Percentiles rank a stretch among this genome's conserved stretches.
These are phyloP conservation scores for Sarcodon sp. DNA, from an alignment of 768 basidiomycete species.

Conservation along the genomic window DNA sequence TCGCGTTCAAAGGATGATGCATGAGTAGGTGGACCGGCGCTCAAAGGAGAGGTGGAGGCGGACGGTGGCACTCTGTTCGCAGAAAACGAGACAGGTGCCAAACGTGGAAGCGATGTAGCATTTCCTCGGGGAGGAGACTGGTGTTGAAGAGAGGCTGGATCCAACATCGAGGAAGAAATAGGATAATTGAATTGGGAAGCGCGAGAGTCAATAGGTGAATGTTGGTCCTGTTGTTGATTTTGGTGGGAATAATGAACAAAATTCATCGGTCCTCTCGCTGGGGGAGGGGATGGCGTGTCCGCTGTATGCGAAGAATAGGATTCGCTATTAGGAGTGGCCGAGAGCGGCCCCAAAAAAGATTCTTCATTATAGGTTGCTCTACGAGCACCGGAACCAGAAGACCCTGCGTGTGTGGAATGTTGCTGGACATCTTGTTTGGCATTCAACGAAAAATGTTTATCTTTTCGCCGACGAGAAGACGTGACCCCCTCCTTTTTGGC, in stretches of 20 bases:
- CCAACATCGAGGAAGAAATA: not conserved
- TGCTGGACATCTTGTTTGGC: not conserved
- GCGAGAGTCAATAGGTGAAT: not conserved
- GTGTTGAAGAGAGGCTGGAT: not conserved
- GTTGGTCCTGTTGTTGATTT: not conserved
- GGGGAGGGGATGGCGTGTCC: not conserved
- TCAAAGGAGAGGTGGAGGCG: not conserved
- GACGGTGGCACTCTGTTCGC: not conserved
- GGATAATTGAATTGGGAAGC: not conserved
- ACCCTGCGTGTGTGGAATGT: not conserved
- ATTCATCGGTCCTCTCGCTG: not conserved
- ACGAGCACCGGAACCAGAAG: not conserved
- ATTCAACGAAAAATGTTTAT: not conserved
- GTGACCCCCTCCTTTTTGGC: constrained; percentile 76
- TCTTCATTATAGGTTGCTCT: too few relatives aligned
- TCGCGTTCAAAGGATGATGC: not conserved
- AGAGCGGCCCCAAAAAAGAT: too few relatives aligned
- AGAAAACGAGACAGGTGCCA: not conserved
- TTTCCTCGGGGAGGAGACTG: not conserved
- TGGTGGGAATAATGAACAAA: not conserved
- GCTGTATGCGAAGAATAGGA: too few relatives aligned
- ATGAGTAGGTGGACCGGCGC: not conserved
- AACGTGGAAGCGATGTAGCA: not conserved
- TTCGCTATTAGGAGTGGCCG: too few relatives aligned
- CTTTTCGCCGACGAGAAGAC: constrained; percentile 28